Percentiles rank a stretch among this genome's conserved stretches.
These are phyloP conservation scores for Ceratobasidium sp. DNA, from an alignment of 1,284 basidiomycete species.

Conservation along the genomic window DNA sequence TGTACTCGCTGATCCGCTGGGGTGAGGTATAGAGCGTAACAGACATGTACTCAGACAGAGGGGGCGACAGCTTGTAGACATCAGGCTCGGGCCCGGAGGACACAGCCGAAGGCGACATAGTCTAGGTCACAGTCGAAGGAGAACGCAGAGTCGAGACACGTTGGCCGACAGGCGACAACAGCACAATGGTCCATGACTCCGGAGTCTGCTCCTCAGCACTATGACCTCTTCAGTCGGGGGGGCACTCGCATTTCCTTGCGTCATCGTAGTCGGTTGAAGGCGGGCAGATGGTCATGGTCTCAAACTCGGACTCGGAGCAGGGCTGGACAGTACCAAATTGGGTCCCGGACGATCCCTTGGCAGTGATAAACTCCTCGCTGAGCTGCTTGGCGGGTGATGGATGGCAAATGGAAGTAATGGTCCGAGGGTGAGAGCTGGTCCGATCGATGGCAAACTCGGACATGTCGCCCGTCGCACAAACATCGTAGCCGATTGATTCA, in stretches of 20 bases:
- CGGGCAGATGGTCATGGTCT: conserved; percentile 39
- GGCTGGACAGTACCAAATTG: conserved; percentile 27
- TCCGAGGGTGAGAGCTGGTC: conserved; percentile 19
- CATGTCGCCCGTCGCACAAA: conserved; percentile 42
- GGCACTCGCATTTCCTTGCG: conserved; percentile 36
- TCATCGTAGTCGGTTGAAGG: conserved; percentile 41
- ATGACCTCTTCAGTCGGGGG: conserved; percentile 11
- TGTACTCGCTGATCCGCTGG: neutral
- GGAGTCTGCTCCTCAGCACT: too few species aligned
- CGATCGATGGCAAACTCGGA: conserved; percentile 37
- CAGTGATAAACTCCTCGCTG: conserved; percentile 39
- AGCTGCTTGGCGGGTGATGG: conserved; percentile 25
- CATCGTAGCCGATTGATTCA: conserved; percentile 42
- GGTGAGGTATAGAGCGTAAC: neutral
- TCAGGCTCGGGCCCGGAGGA: neutral
- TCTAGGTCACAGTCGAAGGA: neutral
- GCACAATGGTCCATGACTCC: neutral
- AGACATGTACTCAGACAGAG: conserved; percentile 18
- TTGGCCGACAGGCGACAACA: neutral
- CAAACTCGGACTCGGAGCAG: conserved; percentile 42
- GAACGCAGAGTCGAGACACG: conserved; percentile 10
- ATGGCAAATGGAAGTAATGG: conserved; percentile 17
- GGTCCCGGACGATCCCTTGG: conserved; percentile 22
- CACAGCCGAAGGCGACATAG: neutral
- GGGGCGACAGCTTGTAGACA: conserved; percentile 15